phyloP scores from a whole-genome alignment of 345 rosid genomes.

The Aquilaria malaccensis region DNA sequence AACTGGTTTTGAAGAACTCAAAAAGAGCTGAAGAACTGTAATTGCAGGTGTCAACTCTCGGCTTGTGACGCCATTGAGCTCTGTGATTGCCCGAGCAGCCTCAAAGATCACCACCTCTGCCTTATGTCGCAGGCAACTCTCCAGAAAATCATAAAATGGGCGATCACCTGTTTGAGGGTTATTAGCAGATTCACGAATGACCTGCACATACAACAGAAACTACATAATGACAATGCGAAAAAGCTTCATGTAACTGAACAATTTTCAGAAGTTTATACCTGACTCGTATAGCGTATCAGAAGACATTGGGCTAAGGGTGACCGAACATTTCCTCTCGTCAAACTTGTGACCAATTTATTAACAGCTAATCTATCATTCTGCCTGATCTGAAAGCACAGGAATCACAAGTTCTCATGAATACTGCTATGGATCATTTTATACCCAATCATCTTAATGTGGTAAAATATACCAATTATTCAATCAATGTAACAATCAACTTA shows the following conservation, averaged over 20 bases:
- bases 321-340: conserved; percentile 83
- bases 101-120: conserved; percentile 92
- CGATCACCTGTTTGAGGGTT: conserved; percentile 73
- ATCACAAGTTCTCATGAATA: background rate
- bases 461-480: too few species aligned
- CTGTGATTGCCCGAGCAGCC: conserved; percentile 94
- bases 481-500: too few species aligned
- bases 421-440: too few species aligned
- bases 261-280: conserved; percentile 30
- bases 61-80: conserved; percentile 78
- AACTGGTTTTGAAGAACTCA: conserved; percentile 91
- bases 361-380: conserved; percentile 85
- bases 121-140: conserved; percentile 84
- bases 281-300: conserved; percentile 73
- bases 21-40: conserved; percentile 85
- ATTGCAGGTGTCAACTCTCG: conserved; percentile 89
- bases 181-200: conserved; percentile 63
- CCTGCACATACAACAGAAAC: conserved; percentile 31
- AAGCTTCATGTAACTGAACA: background rate
- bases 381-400: conserved; percentile 49
- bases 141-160: conserved; percentile 86
- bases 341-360: conserved; percentile 71
- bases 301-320: conserved; percentile 92
- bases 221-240: conserved; percentile 1
- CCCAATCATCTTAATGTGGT: too few species aligned